A percentile compares a stretch with the other conserved stretches of the same genome.
Evolutionary conservation across 192 early-diverging fungal species (phyloP).

Genomic region (Coemansia sp.): DNA sequence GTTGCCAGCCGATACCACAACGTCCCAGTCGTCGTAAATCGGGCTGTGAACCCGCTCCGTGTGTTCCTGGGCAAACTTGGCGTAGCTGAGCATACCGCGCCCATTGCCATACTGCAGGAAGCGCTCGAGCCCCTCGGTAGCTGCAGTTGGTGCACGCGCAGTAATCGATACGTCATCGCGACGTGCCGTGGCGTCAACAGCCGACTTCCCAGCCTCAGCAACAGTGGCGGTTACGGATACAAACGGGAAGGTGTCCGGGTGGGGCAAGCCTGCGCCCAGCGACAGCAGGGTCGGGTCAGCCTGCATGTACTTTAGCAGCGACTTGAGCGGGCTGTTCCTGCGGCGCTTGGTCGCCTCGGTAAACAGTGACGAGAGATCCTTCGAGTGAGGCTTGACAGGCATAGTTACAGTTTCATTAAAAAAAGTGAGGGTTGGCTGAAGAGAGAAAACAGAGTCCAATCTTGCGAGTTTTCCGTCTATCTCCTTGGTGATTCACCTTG

Average conservation of each 20-base stretch:
- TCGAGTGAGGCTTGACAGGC: conserved; percentile 26
- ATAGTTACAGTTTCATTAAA: background rate
- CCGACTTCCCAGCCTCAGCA: conserved; percentile 59
- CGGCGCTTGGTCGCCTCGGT: conserved; percentile 36
- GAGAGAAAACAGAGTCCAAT: background rate
- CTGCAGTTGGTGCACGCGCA: conserved; percentile 3
- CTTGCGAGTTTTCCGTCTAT: background rate
- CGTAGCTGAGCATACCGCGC: conserved; percentile 53
- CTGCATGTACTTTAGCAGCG: conserved; percentile 42
- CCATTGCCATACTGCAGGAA: conserved; percentile 68
- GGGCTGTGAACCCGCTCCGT: conserved; percentile 54
- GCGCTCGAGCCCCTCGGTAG: conserved; percentile 40
- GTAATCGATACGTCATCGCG: conserved; percentile 9
- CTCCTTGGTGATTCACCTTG: background rate
- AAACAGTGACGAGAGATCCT: conserved; percentile 42
- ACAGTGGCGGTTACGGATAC: conserved; percentile 55
- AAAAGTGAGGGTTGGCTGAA: background rate
- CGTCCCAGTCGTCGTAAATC: conserved; percentile 63
- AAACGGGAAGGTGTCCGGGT: conserved; percentile 66
- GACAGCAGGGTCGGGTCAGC: conserved; percentile 59
- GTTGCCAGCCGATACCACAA: conserved; percentile 62
- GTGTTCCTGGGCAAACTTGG: conserved; percentile 50
- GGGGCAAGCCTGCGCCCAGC: conserved; percentile 70
- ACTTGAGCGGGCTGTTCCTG: conserved; percentile 50
- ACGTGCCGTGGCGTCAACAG: conserved; percentile 55